Percentiles rank a stretch among this genome's conserved stretches.
phyloP scores from a whole-genome alignment of 169 alveolate species.

The Perkinsus marinus region DNA sequence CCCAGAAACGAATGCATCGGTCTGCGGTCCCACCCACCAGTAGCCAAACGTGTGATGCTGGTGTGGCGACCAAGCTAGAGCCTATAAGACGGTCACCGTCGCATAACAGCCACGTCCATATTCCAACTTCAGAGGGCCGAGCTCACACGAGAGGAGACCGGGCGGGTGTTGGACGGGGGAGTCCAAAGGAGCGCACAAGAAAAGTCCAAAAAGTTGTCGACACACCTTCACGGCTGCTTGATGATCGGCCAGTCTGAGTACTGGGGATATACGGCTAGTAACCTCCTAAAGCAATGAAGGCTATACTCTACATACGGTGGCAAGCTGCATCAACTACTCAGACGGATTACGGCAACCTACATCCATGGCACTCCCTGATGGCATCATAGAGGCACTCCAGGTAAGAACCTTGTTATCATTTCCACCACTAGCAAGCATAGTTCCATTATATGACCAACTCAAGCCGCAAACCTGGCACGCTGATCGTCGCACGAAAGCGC shows the following conservation, averaged over 20 bases:
- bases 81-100: conserved; percentile 65
- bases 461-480: conserved; percentile 25
- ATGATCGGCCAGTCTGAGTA: conserved; percentile 25
- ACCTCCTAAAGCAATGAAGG: not conserved
- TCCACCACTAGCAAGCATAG: conserved; percentile 80
- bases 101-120: too few species aligned
- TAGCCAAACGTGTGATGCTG: conserved; percentile 74
- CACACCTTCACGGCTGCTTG: conserved; percentile 34
- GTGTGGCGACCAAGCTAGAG: conserved; percentile 93
- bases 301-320: not conserved
- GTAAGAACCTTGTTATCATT: conserved; percentile 82
- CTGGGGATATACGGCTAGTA: conserved; percentile 19
- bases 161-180: too few species aligned
- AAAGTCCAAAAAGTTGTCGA: conserved; percentile 45
- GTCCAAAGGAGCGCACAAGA: too few species aligned
- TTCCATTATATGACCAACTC: conserved; percentile 26
- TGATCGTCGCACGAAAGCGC: not conserved
- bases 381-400: conserved; percentile 50
- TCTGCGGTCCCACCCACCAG: conserved; percentile 97
- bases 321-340: too few species aligned
- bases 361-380: not conserved
- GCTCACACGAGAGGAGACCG: too few species aligned
- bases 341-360: not conserved
- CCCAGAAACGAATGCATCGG: conserved; percentile 85
- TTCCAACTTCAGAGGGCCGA: too few species aligned